Base-by-base conservation (phyloP, 106 monocot species). In the Allium sativum region DNA sequence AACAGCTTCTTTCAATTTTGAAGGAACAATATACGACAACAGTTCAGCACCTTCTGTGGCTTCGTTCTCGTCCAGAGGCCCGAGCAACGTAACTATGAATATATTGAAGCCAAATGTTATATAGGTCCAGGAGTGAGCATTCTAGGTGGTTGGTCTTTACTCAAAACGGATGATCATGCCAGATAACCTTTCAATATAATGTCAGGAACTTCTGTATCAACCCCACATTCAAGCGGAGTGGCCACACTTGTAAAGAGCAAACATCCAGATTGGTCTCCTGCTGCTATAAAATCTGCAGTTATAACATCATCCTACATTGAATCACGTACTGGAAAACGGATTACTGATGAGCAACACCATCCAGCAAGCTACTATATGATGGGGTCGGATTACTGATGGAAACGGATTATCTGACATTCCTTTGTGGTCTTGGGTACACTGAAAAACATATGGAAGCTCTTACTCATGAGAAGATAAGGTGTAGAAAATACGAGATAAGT, bases 181-280 rank as follows among this genome's bases (percentile, higher is more conserved):
- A 8, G 2, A 42, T 50, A 3, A 43, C 52, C 59, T 6, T 81
- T 76, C 68, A 58, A 72, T 41, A 40, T 72, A 6, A 14, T 65
- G 8, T 68, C 67, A 6, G 82, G 85, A 42, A 85, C 85, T 0
- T 85, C 85, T 9, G 81, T 85, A 81, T 61, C 85, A 0, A 56
- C 77, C 12, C 85, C 85, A 48, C 85, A 85, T 45, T 62, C 81
- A 31, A 50, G 67, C 0, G 85, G 85, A 1, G 58, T 85, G 43
- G 81, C 77, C 1, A 81, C 81, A 12, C 59, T 85, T 18, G 17
- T 81, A 6, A 85, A 72, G 64, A 52, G 56, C 12, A 64, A 45
- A 22, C 85, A 77, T 19, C 85, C 81, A 1, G 52, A 78, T 42
- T 85, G 85, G 85, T 81, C 85, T 0, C 85, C 85, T 0, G 80